Conservation (phyloP, 2,329 filamentous ascomycete species). For the Colletotrichum sp. region DNA sequence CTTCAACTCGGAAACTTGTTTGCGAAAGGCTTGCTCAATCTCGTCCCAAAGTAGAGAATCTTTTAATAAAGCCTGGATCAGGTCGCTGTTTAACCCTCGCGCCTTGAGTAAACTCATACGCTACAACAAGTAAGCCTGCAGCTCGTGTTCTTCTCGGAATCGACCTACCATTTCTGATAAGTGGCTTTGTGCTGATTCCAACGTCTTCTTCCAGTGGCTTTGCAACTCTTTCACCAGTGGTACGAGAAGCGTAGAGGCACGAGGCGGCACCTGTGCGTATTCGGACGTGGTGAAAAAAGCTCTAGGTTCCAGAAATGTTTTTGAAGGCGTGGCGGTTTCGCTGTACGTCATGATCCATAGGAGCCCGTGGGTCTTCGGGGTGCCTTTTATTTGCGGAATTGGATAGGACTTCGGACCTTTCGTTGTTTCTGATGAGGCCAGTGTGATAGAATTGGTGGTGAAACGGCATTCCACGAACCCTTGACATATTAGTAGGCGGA, state of each 20-base stretch:
- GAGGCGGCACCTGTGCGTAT: neutral
- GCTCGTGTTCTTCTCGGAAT: too few species aligned
- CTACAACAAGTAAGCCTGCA: neutral
- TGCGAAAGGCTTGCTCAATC: neutral
- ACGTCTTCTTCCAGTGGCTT: neutral
- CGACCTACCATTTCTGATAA: neutral
- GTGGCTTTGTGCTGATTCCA: rapidly evolving
- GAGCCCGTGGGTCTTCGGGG: rapidly evolving
- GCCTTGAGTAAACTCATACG: neutral
- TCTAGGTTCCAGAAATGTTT: neutral
- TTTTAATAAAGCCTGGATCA: neutral
- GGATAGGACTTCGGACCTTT: neutral
- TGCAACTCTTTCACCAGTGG: neutral
- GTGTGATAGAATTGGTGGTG: too few species aligned
- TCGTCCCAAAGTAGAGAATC: neutral
- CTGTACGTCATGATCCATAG: neutral
- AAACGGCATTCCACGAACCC: too few species aligned
- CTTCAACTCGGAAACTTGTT: neutral
- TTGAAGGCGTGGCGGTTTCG: neutral
- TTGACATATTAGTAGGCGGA: too few species aligned
- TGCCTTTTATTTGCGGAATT: rapidly evolving
- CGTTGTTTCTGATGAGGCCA: too few species aligned
- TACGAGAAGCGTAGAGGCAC: rapidly evolving
- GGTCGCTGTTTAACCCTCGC: neutral
- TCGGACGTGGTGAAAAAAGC: neutral